Conservation (phyloP, 192 early-diverging fungal species). For the Coemansia sp. region DNA sequence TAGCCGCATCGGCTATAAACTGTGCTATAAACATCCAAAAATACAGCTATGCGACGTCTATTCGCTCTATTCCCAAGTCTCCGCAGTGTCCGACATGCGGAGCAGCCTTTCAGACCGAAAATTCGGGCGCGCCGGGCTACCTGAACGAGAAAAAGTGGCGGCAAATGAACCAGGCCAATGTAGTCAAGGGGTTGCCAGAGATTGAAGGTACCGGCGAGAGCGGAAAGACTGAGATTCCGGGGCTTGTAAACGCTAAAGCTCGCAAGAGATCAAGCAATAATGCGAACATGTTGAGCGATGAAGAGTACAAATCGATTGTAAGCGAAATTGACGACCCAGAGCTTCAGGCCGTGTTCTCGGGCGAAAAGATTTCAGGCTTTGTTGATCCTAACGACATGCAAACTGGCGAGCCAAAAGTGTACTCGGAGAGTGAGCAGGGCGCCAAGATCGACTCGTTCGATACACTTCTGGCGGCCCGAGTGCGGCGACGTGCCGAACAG, state of each 20-base stretch:
- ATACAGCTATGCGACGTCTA: background rate
- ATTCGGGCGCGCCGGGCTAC: slow-evolving; percentile 53
- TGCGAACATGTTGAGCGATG: slow-evolving; percentile 40
- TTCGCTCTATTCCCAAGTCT: slow-evolving; percentile 11
- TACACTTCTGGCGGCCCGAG: slow-evolving; percentile 15
- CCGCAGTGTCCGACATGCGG: slow-evolving; percentile 66
- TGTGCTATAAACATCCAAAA: background rate
- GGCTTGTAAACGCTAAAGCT: background rate
- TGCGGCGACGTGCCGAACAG: slow-evolving; percentile 40
- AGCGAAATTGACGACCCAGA: slow-evolving; percentile 45
- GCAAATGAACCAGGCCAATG: slow-evolving; percentile 48
- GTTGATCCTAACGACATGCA: slow-evolving; percentile 13
- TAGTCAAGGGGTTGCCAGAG: slow-evolving; percentile 22
- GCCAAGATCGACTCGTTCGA: slow-evolving; percentile 10
- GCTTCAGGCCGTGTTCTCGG: slow-evolving; percentile 30
- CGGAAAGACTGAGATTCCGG: slow-evolving; percentile 5
- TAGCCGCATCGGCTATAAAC: background rate
- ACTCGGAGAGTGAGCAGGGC: background rate
- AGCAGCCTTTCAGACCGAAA: slow-evolving; percentile 58
- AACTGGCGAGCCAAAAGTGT: background rate
- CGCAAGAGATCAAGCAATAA: background rate
- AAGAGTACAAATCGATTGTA: slow-evolving; percentile 35
- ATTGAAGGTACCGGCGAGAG: background rate
- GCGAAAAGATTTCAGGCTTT: slow-evolving; percentile 25
- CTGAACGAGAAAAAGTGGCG: slow-evolving; percentile 43